Evolutionary conservation across 148 eudicot genomes (phyloP).

Genomic region (Camellia lanceoleosa): DNA sequence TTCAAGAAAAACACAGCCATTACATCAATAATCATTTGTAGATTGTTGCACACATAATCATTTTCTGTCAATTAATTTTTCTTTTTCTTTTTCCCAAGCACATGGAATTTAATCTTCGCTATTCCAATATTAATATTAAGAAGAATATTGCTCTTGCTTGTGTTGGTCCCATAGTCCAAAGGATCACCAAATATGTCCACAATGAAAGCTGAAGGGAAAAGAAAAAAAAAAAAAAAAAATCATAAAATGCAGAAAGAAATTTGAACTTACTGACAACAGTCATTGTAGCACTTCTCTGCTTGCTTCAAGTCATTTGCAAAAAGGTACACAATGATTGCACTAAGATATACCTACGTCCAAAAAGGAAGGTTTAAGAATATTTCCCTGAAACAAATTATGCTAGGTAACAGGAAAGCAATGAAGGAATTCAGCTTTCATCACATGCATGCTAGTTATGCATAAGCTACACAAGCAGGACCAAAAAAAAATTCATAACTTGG

Average conservation of each 20-base stretch:
- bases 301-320: slow-evolving; percentile 71
- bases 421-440: background rate
- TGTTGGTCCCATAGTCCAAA: background rate
- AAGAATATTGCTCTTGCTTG: background rate
- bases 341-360: slow-evolving; percentile 62
- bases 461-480: background rate
- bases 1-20: no score
- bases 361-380: slow-evolving; percentile 5
- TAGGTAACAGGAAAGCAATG: background rate
- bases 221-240: no score
- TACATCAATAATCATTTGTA: background rate
- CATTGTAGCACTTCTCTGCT: slow-evolving; percentile 86
- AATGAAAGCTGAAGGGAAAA: background rate
- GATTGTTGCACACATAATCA: background rate
- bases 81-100: no score
- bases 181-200: slow-evolving; percentile 2
- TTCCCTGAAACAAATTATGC: background rate
- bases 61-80: no score
- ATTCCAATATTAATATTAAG: background rate
- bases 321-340: slow-evolving; percentile 85
- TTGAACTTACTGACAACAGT: slow-evolving; percentile 74
- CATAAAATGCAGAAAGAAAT: background rate
- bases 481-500: background rate
- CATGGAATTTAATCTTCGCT: background rate
- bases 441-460: background rate